Evolutionary conservation across 2,329 filamentous ascomycete species (phyloP).

Genomic region (Phyllosticta citrichinensis): DNA sequence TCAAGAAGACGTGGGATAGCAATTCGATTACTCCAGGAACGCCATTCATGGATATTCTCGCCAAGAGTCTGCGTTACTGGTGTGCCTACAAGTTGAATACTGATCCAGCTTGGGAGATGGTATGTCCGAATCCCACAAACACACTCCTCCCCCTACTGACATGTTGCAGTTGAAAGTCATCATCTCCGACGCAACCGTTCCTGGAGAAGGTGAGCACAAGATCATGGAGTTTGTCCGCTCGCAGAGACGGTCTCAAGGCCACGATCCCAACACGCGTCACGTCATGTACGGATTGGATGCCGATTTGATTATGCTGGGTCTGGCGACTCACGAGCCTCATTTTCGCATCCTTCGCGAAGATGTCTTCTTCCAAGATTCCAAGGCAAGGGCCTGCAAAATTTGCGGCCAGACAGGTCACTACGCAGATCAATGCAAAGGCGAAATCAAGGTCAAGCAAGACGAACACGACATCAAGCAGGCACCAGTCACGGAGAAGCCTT

Average conservation of each 20-base stretch:
- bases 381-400: constrained; percentile 71
- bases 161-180: constrained; percentile 68
- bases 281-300: constrained; percentile 98
- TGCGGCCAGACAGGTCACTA: constrained; percentile 92
- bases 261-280: constrained; percentile 93
- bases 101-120: constrained; percentile 85
- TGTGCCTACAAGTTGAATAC: constrained; percentile 95
- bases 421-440: constrained; percentile 72
- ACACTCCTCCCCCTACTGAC: not conserved
- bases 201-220: constrained; percentile 97
- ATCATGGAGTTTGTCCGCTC: constrained; percentile 98
- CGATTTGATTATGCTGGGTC: constrained; percentile 95
- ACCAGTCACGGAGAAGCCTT: constrained; percentile 66
- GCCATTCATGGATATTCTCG: constrained; percentile 96
- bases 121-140: constrained; percentile 16
- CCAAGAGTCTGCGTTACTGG: constrained; percentile 87
- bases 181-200: constrained; percentile 95
- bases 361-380: constrained; percentile 85
- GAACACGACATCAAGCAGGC: constrained; percentile 76
- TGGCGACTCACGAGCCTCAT: constrained; percentile 94
- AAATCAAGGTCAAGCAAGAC: constrained; percentile 65
- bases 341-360: constrained; percentile 95
- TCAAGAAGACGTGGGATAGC: constrained; percentile 88
- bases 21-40: constrained; percentile 89
- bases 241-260: constrained; percentile 78